Conservation (phyloP, 257 asterid genomes). For the Leptodermis oblonga region DNA sequence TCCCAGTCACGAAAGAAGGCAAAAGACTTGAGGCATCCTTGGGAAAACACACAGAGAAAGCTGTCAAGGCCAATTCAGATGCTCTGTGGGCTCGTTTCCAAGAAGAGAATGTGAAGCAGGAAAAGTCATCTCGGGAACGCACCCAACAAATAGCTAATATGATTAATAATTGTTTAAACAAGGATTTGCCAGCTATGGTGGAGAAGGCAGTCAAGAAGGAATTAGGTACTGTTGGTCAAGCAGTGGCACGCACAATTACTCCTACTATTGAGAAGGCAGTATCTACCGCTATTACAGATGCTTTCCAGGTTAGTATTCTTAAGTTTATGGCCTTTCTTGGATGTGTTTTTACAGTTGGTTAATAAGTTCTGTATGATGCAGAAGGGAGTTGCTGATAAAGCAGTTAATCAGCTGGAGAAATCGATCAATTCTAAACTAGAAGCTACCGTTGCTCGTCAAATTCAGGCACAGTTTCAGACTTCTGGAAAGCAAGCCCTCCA, state of each 20-base stretch:
- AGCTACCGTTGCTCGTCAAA: conserved; percentile 72
- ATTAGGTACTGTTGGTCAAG: conserved; percentile 60
- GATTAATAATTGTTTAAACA: conserved; percentile 63
- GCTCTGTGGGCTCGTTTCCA: conserved; percentile 87
- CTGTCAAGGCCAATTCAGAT: conserved; percentile 70
- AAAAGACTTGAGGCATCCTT: conserved; percentile 75
- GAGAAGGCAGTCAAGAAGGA: conserved; percentile 86
- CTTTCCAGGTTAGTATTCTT: conserved; percentile 67
- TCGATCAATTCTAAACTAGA: conserved; percentile 83
- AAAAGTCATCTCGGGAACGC: conserved; percentile 67
- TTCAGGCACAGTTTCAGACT: conserved; percentile 87
- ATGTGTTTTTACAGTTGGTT: conserved; percentile 16
- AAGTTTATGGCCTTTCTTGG: conserved; percentile 8
- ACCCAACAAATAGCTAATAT: conserved; percentile 55
- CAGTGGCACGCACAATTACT: conserved; percentile 64
- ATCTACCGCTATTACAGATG: conserved; percentile 57
- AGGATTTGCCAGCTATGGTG: conserved; percentile 67
- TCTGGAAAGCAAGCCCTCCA: conserved; percentile 97
- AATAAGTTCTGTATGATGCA: conserved; percentile 40
- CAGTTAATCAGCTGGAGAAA: conserved; percentile 83
- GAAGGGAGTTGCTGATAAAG: conserved; percentile 96
- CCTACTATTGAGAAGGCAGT: conserved; percentile 77
- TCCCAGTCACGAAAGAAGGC: conserved; percentile 75
- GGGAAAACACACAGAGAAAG: conserved; percentile 75
- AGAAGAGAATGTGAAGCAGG: conserved; percentile 84